Percentiles rank a stretch among this genome's conserved stretches.
phyloP scores from a whole-genome alignment of 2,329 filamentous ascomycete species.

The Penicillium expansum region DNA sequence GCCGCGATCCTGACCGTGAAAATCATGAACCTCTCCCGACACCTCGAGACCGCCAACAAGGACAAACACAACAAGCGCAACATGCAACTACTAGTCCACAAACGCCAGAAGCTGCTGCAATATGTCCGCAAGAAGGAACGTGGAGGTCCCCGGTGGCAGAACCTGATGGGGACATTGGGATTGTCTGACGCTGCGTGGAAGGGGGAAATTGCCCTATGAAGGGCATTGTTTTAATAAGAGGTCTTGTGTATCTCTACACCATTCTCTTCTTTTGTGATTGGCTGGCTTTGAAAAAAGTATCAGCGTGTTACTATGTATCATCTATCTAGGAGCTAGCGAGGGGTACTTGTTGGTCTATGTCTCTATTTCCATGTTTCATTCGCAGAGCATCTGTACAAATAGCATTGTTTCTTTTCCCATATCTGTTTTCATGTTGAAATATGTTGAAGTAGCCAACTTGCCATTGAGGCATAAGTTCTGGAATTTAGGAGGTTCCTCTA shows the following conservation, averaged over 20 bases:
- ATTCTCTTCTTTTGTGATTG: neutral
- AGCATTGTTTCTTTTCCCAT: slow-evolving; percentile 15
- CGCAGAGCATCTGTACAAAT: slow-evolving; percentile 25
- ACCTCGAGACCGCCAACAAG: slow-evolving; percentile 68
- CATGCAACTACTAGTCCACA: slow-evolving; percentile 78
- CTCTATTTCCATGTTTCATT: slow-evolving; percentile 3
- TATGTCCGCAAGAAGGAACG: slow-evolving; percentile 89
- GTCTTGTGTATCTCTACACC: slow-evolving; percentile 8
- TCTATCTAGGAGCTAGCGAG: slow-evolving; percentile 11
- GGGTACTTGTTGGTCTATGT: slow-evolving; percentile 9
- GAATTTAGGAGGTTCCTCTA: neutral
- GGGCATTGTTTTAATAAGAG: slow-evolving; percentile 14
- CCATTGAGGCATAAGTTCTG: neutral
- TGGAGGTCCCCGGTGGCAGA: slow-evolving; percentile 84
- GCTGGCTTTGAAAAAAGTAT: slow-evolving; percentile 13
- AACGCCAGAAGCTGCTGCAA: slow-evolving; percentile 78
- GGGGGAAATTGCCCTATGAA: slow-evolving; percentile 76
- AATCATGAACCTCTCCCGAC: slow-evolving; percentile 76
- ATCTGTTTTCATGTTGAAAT: neutral
- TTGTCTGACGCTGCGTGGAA: slow-evolving; percentile 86
- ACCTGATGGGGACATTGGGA: slow-evolving; percentile 79
- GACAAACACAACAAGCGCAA: slow-evolving; percentile 96
- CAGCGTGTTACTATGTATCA: slow-evolving; percentile 13
- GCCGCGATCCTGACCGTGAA: slow-evolving; percentile 92
- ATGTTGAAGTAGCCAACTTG: neutral